phyloP scores from a whole-genome alignment of 192 early-diverging fungal genomes.

The Coemansia sp. region DNA sequence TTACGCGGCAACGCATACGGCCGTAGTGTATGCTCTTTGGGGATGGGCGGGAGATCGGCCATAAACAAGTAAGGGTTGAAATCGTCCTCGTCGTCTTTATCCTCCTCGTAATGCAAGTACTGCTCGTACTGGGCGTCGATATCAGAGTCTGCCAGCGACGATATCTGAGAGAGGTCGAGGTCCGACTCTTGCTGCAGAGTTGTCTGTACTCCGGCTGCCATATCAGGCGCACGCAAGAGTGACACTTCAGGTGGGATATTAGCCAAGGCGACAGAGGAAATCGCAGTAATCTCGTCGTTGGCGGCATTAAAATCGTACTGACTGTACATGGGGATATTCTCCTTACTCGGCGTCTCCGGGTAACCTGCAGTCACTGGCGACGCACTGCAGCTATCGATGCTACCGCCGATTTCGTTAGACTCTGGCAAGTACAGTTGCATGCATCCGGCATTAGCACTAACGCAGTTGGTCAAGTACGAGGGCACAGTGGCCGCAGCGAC shows the following conservation, averaged over 20 bases:
- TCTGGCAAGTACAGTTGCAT: conserved; percentile 42
- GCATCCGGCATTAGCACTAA: conserved; percentile 1
- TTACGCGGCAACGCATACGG: conserved; percentile 62
- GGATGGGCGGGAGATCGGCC: conserved; percentile 62
- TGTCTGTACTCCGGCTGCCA: not conserved
- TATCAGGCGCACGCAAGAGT: conserved; percentile 3
- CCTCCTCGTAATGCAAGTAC: conserved; percentile 35
- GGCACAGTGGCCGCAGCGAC: not conserved
- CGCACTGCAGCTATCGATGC: conserved; percentile 31
- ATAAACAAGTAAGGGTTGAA: conserved; percentile 59
- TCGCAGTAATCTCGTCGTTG: not conserved
- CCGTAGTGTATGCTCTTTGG: conserved; percentile 56
- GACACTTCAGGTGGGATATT: not conserved
- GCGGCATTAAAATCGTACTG: conserved; percentile 17
- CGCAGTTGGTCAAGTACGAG: conserved; percentile 10
- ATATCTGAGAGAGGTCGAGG: conserved; percentile 27
- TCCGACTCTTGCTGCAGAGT: conserved; percentile 12
- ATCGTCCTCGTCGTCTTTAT: conserved; percentile 46
- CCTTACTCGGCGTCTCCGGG: conserved; percentile 53
- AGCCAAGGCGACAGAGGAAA: conserved; percentile 7
- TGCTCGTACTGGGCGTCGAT: conserved; percentile 35
- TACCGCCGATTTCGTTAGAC: conserved; percentile 20
- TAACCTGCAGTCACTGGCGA: conserved; percentile 31
- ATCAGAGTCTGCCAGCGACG: conserved; percentile 30
- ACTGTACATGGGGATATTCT: conserved; percentile 49